phyloP scores from a whole-genome alignment of 192 early-diverging fungal genomes.

The Coemansia biformis region DNA sequence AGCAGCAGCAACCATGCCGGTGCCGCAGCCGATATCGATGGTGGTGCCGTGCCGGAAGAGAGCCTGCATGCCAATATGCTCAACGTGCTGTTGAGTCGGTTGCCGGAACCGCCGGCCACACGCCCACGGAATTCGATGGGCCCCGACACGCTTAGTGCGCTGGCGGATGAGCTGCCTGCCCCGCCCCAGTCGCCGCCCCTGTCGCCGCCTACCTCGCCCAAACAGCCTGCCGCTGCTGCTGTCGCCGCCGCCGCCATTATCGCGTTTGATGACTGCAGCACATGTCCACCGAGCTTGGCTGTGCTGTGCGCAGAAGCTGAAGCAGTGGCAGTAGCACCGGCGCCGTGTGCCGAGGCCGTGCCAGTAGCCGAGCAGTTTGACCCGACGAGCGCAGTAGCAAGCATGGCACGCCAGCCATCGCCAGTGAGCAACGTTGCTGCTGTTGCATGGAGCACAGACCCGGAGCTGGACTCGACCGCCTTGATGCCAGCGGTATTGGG shows the following conservation, averaged over 20 bases:
- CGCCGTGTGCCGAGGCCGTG: not conserved
- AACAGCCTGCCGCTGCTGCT: not conserved
- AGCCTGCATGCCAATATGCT: slow-evolving; percentile 31
- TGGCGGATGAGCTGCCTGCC: slow-evolving; percentile 31
- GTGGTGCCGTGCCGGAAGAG: not conserved
- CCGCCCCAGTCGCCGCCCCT: slow-evolving; percentile 15
- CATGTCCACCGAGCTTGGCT: too few relatives aligned
- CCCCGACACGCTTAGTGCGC: slow-evolving; percentile 13
- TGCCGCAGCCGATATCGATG: too few relatives aligned
- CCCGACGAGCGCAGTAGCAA: not conserved
- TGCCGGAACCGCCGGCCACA: slow-evolving; percentile 36
- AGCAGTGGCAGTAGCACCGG: slow-evolving; percentile 2
- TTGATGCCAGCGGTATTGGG: slow-evolving; percentile 7
- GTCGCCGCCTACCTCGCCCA: slow-evolving; percentile 10
- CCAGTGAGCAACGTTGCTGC: too few relatives aligned
- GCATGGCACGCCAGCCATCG: too few relatives aligned
- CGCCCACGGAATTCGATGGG: slow-evolving; percentile 4
- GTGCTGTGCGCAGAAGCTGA: not conserved
- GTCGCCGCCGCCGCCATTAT: too few relatives aligned
- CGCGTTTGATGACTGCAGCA: too few relatives aligned
- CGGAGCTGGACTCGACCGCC: not conserved
- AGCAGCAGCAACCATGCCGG: too few relatives aligned
- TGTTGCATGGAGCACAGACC: too few relatives aligned
- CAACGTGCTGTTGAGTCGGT: slow-evolving; percentile 33
- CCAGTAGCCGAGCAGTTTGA: slow-evolving; percentile 1